These are phyloP conservation scores for Coniochaeta hoffmannii DNA, from an alignment of 2,329 filamentous ascomycete genomes.

Conservation along the genomic window DNA sequence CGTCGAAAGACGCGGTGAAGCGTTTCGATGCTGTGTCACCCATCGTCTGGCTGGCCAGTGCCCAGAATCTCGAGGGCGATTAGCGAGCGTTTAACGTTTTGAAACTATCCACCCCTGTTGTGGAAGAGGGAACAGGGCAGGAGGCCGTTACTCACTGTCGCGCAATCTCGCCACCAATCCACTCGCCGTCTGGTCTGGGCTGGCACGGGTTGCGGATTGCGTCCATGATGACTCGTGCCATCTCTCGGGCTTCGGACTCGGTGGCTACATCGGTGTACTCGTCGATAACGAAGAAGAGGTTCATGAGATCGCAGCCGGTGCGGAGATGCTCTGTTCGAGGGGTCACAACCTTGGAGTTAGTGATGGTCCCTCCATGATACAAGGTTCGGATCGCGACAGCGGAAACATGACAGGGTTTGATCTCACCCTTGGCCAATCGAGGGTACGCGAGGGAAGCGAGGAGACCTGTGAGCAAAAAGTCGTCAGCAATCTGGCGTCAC, in stretches of 20 bases:
- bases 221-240: slow-evolving; percentile 12
- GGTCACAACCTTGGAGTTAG: neutral
- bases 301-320: slow-evolving; percentile 16
- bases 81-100: neutral
- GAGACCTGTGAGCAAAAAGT: slow-evolving; percentile 5
- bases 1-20: slow-evolving; percentile 15
- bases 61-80: slow-evolving; percentile 16
- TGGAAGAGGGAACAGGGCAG: neutral
- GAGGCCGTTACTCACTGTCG: slow-evolving; percentile 13
- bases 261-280: slow-evolving; percentile 14
- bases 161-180: slow-evolving; percentile 12
- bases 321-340: slow-evolving; percentile 7
- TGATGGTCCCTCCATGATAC: neutral
- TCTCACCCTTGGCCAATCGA: slow-evolving; percentile 6
- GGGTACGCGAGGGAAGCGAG: slow-evolving; percentile 11
- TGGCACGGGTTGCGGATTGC: slow-evolving; percentile 11
- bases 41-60: slow-evolving; percentile 8
- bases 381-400: neutral
- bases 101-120: neutral
- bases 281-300: slow-evolving; percentile 19
- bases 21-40: slow-evolving; percentile 13
- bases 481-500: neutral
- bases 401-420: neutral
- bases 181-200: slow-evolving; percentile 12
- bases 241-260: slow-evolving; percentile 4